phyloP scores from a whole-genome alignment of 352 stramenopile species.

The Phytophthora pisi region DNA sequence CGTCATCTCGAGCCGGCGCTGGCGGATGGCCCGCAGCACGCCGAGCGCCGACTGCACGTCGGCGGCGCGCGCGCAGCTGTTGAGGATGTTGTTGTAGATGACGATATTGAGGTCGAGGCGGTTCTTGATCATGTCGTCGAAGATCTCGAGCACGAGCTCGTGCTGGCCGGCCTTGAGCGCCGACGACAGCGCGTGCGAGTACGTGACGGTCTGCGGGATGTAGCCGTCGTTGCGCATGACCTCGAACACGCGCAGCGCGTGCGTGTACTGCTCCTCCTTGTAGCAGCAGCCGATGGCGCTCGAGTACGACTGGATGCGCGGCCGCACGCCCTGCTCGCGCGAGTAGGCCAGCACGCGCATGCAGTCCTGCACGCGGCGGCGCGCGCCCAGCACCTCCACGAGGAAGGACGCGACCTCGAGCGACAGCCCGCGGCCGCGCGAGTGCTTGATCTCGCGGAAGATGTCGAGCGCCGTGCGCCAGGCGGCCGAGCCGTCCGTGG shows the following conservation, averaged over 20 bases:
- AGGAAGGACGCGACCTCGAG: conserved; percentile 60
- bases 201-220: conserved; percentile 78
- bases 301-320: conserved; percentile 85
- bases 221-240: conserved; percentile 89
- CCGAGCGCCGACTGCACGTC: conserved; percentile 76
- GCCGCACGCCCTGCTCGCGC: conserved; percentile 68
- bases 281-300: conserved; percentile 82
- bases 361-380: conserved; percentile 52
- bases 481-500: conserved; percentile 40
- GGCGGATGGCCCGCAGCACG: conserved; percentile 67
- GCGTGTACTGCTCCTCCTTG: conserved; percentile 63
- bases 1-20: conserved; percentile 68
- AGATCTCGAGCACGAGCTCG: conserved; percentile 88
- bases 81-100: conserved; percentile 89
- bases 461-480: conserved; percentile 58
- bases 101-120: conserved; percentile 73
- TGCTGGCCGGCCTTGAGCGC: conserved; percentile 80
- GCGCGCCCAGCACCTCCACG: conserved; percentile 63
- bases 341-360: conserved; percentile 72
- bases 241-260: conserved; percentile 86
- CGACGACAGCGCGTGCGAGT: conserved; percentile 82
- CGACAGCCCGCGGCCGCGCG: conserved; percentile 42
- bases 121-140: conserved; percentile 86
- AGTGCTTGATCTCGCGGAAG: conserved; percentile 48
- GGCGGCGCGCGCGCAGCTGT: conserved; percentile 75